These are phyloP conservation scores for Strobilomyces echinocephalus DNA, from an alignment of 768 basidiomycete species.

Conservation along the genomic window DNA sequence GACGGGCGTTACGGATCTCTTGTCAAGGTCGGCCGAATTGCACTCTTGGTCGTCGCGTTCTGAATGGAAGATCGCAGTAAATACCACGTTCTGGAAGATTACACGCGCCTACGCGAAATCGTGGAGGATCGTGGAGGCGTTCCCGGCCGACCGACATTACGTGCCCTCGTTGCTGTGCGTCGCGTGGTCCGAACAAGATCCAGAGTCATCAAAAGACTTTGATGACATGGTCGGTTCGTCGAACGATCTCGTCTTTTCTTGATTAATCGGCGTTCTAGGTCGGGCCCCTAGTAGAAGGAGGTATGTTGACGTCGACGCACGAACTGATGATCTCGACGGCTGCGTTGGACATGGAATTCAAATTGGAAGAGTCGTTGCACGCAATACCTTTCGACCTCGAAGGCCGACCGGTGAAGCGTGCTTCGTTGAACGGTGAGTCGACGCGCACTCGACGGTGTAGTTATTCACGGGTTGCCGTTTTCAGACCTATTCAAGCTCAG, in stretches of 20 bases:
- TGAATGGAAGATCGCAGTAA: conserved; percentile 39
- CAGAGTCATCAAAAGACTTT: conserved; percentile 46
- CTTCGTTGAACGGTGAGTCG: conserved; percentile 44
- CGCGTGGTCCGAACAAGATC: conserved; percentile 50
- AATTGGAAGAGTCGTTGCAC: conserved; percentile 42
- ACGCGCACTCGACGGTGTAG: conserved; percentile 1
- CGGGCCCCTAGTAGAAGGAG: conserved; percentile 42
- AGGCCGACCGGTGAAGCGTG: conserved; percentile 48
- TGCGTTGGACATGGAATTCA: conserved; percentile 54
- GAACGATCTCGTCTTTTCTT: background rate
- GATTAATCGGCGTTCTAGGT: conserved; percentile 35
- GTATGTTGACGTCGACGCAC: conserved; percentile 36
- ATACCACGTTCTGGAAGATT: conserved; percentile 69
- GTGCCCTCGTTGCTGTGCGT: conserved; percentile 58
- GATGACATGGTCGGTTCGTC: conserved; percentile 50
- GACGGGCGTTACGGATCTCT: conserved; percentile 54
- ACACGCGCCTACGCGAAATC: conserved; percentile 62
- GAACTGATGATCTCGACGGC: conserved; percentile 49
- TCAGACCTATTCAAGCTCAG: conserved; percentile 25
- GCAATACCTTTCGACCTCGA: conserved; percentile 48
- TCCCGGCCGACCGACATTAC: conserved; percentile 55
- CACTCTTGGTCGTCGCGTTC: background rate
- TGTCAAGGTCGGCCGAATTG: conserved; percentile 51
- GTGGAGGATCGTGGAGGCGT: conserved; percentile 51
- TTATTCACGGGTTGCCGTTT: background rate